Evolutionary conservation across 306 rosid species (phyloP).

Genomic region (Urtica urens): DNA sequence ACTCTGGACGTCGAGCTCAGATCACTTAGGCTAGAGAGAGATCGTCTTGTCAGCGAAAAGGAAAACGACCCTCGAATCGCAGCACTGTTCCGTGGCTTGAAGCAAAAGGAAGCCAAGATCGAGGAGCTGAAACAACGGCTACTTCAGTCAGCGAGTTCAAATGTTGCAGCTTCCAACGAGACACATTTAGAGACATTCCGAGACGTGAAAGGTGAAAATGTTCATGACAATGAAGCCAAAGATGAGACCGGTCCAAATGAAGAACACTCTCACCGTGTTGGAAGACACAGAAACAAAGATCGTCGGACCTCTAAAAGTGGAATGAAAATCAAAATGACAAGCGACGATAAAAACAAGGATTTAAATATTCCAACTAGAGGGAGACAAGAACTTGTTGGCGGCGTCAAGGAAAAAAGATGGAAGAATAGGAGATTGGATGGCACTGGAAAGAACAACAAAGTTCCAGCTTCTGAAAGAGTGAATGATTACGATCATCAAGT

Average conservation of each 20-base stretch:
- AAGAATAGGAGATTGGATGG: conserved; percentile 25
- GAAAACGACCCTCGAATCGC: conserved; percentile 13
- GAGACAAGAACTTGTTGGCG: conserved; percentile 21
- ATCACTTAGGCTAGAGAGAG: conserved; percentile 19
- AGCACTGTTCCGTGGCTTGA: conserved; percentile 32
- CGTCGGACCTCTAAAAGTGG: conserved; percentile 8
- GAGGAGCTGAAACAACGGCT: conserved; percentile 42
- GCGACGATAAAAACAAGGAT: neutral
- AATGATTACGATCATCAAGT: neutral
- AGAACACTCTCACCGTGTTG: neutral
- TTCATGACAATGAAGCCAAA: neutral
- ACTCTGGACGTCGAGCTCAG: conserved; percentile 51
- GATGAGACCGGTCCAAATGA: conserved; percentile 7
- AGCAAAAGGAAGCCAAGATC: conserved; percentile 56
- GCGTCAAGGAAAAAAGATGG: conserved; percentile 37
- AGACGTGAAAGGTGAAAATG: conserved; percentile 15
- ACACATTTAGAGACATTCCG: conserved; percentile 9
- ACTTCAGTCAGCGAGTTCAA: conserved; percentile 12
- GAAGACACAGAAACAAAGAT: conserved; percentile 9
- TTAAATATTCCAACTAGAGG: conserved; percentile 9
- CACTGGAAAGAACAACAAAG: conserved; percentile 19
- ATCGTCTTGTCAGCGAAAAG: neutral
- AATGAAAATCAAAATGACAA: conserved; percentile 10
- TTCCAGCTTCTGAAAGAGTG: conserved; percentile 10
- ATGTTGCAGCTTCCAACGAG: conserved; percentile 22